Conservation (phyloP, 2,329 filamentous ascomycete species). For the Calonectria montana region DNA sequence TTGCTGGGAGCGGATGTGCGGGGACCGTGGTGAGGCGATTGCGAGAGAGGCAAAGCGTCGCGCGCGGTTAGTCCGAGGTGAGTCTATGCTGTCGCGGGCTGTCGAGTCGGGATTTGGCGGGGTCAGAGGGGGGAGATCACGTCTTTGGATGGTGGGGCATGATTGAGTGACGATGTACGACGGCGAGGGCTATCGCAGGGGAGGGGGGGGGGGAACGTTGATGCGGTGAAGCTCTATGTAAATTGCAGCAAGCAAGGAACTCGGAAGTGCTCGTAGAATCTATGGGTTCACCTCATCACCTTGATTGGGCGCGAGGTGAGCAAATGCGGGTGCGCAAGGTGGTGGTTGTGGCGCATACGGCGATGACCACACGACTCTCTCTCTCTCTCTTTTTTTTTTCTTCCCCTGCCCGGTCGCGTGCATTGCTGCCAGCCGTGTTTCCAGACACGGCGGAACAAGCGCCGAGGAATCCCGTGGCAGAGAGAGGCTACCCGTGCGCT, state of each 20-base stretch:
- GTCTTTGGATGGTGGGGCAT: conserved; percentile 22
- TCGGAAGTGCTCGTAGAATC: background rate
- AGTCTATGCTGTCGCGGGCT: background rate
- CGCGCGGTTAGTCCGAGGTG: background rate
- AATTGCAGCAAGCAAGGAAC: background rate
- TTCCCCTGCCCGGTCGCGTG: background rate
- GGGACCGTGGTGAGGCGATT: background rate
- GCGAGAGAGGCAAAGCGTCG: background rate
- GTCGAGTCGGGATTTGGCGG: conserved; percentile 3
- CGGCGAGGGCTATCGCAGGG: background rate
- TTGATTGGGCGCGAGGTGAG: background rate
- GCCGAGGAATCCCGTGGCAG: background rate
- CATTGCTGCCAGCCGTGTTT: background rate
- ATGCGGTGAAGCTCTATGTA: background rate
- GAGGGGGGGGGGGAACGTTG: background rate
- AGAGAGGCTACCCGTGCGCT: background rate
- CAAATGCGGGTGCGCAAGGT: background rate
- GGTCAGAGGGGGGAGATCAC: conserved; percentile 13
- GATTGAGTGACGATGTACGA: background rate
- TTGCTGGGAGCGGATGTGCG: background rate
- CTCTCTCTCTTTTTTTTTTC: no score
- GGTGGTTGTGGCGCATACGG: background rate
- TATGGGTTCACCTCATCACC: background rate
- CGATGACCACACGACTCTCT: background rate
- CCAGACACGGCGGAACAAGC: background rate